These are phyloP conservation scores for Akanthomyces muscarius DNA, from an alignment of 2,329 filamentous ascomycete genomes.

Conservation along the genomic window DNA sequence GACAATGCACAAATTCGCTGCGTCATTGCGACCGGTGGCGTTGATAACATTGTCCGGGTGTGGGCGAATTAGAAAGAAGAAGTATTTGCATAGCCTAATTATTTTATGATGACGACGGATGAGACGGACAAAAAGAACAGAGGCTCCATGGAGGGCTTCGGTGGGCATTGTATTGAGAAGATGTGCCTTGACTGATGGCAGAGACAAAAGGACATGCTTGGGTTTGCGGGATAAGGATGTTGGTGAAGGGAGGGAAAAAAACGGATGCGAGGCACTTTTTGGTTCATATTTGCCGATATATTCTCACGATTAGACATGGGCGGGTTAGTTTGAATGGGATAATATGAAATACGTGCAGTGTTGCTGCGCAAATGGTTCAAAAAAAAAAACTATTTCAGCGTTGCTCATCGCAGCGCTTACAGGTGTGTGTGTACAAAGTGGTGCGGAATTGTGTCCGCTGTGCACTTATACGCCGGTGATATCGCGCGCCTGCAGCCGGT, in stretches of 20 bases:
- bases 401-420: not conserved
- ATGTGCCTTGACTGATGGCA: not conserved
- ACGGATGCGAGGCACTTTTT: conserved; percentile 5
- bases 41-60: conserved; percentile 73
- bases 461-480: not conserved
- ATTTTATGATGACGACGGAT: conserved; percentile 6
- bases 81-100: conserved; percentile 10
- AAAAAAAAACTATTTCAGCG: too few species aligned
- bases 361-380: not conserved
- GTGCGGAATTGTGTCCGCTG: not conserved
- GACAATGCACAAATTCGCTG: conserved; percentile 66
- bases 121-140: not conserved
- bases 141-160: not conserved
- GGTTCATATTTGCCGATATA: conserved; percentile 17
- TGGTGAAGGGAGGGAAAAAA: not conserved
- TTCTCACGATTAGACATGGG: conserved; percentile 15
- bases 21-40: conserved; percentile 79
- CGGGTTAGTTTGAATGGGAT: conserved; percentile 14
- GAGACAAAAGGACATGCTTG: not conserved
- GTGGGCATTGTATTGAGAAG: not conserved
- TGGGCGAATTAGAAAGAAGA: conserved; percentile 55
- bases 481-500: not conserved
- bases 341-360: not conserved
- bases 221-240: not conserved
- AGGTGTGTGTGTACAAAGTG: not conserved